These are phyloP conservation scores for Boletus pseudopeckii DNA, from an alignment of 768 basidiomycete genomes.

Conservation along the genomic window DNA sequence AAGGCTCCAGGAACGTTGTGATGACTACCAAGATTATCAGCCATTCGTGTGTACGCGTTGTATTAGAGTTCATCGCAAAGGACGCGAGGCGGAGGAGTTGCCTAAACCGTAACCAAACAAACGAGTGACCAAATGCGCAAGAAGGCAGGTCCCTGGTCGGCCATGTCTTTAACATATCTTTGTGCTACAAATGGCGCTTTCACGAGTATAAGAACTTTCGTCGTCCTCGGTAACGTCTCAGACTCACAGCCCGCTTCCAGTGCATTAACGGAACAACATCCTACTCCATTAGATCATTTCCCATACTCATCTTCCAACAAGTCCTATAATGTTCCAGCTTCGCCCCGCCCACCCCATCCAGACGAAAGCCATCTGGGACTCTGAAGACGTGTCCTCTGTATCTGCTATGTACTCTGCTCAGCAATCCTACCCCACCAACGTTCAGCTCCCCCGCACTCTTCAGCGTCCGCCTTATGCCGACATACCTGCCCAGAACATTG, in stretches of 20 bases:
- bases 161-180: slow-evolving; percentile 30
- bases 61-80: slow-evolving; percentile 20
- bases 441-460: slow-evolving; percentile 73
- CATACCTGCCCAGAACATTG: slow-evolving; percentile 52
- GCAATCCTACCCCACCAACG: slow-evolving; percentile 30
- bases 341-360: slow-evolving; percentile 35
- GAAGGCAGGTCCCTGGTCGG: slow-evolving; percentile 20
- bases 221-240: slow-evolving; percentile 11
- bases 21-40: slow-evolving; percentile 25
- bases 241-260: slow-evolving; percentile 13
- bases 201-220: slow-evolving; percentile 29
- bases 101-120: slow-evolving; percentile 33
- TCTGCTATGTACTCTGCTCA: slow-evolving; percentile 31
- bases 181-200: slow-evolving; percentile 28
- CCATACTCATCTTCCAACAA: slow-evolving; percentile 3
- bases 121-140: slow-evolving; percentile 34
- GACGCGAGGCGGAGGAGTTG: slow-evolving; percentile 18
- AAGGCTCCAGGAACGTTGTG: slow-evolving; percentile 28
- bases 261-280: slow-evolving; percentile 11
- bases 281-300: slow-evolving; percentile 19
- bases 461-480: slow-evolving; percentile 57
- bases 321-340: slow-evolving; percentile 32
- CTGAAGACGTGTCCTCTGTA: slow-evolving; percentile 26
- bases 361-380: slow-evolving; percentile 36
- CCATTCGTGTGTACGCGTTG: slow-evolving; percentile 6